A percentile compares a stretch with the other conserved stretches of the same genome.
Evolutionary conservation across 1,284 basidiomycete species (phyloP).

Genomic region (Gomphus bonarii): DNA sequence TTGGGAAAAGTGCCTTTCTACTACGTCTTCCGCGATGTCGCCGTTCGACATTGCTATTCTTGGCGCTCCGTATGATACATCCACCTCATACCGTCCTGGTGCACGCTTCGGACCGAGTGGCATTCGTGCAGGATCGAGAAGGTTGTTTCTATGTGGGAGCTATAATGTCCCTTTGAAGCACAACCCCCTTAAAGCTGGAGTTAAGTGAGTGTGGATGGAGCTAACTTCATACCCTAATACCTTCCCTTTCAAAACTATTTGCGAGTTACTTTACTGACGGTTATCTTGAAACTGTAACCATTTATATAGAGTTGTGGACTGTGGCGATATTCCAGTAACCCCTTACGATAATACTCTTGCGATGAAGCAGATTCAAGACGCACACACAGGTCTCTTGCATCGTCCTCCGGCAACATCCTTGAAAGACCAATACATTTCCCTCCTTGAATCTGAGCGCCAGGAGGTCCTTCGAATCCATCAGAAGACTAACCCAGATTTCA

Average conservation of each 20-base stretch:
- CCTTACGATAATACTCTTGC: slow-evolving; percentile 63
- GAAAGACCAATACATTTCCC: slow-evolving; percentile 28
- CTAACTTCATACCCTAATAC: slow-evolving; percentile 15
- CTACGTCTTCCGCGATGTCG: slow-evolving; percentile 17
- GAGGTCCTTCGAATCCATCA: slow-evolving; percentile 26
- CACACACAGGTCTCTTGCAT: slow-evolving; percentile 52
- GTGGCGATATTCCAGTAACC: slow-evolving; percentile 51
- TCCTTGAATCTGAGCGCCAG: slow-evolving; percentile 40
- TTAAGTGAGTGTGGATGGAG: slow-evolving; percentile 28
- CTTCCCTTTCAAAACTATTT: too few relatives aligned
- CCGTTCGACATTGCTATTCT: slow-evolving; percentile 70
- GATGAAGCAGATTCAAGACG: slow-evolving; percentile 63
- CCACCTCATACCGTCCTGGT: slow-evolving; percentile 66
- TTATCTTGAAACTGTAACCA: not conserved
- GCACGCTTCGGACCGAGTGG: slow-evolving; percentile 72
- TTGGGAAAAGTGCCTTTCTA: slow-evolving; percentile 60
- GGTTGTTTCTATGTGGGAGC: slow-evolving; percentile 61
- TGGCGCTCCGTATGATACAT: slow-evolving; percentile 73
- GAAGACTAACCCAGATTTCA: slow-evolving; percentile 1
- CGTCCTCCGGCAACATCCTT: slow-evolving; percentile 48
- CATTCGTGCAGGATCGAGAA: slow-evolving; percentile 65
- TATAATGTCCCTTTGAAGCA: slow-evolving; percentile 65
- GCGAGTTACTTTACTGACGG: too few relatives aligned
- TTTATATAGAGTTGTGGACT: slow-evolving; percentile 43
- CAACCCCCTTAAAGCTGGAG: slow-evolving; percentile 53